phyloP scores from a whole-genome alignment of 1,139 yeast genomes.

The Kurtzmaniella quercitrusa region DNA sequence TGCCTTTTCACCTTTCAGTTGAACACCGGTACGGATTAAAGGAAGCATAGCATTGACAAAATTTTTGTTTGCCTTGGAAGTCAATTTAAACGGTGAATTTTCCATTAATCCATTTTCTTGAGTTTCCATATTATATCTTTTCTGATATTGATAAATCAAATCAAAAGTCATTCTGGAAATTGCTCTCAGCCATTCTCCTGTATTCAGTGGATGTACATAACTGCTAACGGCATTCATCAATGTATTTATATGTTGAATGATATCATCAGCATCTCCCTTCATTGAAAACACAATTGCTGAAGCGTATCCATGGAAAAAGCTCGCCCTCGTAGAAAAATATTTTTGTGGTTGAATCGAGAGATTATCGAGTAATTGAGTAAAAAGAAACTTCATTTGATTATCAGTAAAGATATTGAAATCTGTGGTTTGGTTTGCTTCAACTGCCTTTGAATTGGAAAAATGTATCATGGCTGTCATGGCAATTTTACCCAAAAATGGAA shows the following conservation, averaged over 20 bases:
- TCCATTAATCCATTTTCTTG: slow-evolving; percentile 37
- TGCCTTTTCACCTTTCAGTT: slow-evolving; percentile 62
- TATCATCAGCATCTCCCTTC: slow-evolving; percentile 49
- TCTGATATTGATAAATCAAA: slow-evolving; percentile 55
- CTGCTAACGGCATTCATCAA: slow-evolving; percentile 73
- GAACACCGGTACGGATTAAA: slow-evolving; percentile 67
- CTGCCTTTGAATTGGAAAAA: slow-evolving; percentile 15
- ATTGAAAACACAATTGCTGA: slow-evolving; percentile 64
- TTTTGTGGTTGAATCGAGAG: slow-evolving; percentile 43
- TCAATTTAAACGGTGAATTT: slow-evolving; percentile 48
- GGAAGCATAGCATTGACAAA: slow-evolving; percentile 60
- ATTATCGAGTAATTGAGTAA: slow-evolving; percentile 55
- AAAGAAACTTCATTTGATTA: slow-evolving; percentile 55
- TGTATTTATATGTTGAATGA: slow-evolving; percentile 51
- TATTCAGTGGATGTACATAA: slow-evolving; percentile 87
- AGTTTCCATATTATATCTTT: slow-evolving; percentile 49
- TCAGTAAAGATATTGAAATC: slow-evolving; percentile 59
- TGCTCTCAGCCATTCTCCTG: slow-evolving; percentile 78
- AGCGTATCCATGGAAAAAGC: slow-evolving; percentile 57
- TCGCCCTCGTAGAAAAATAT: slow-evolving; percentile 34
- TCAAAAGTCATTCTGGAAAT: slow-evolving; percentile 62
- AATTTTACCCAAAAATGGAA: slow-evolving; percentile 63
- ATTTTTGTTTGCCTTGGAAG: slow-evolving; percentile 34
- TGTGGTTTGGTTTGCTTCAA: slow-evolving; percentile 16
- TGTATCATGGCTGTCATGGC: slow-evolving; percentile 46